Base-by-base conservation (phyloP, 169 alveolate species). In the Amoebophrya sp. region DNA sequence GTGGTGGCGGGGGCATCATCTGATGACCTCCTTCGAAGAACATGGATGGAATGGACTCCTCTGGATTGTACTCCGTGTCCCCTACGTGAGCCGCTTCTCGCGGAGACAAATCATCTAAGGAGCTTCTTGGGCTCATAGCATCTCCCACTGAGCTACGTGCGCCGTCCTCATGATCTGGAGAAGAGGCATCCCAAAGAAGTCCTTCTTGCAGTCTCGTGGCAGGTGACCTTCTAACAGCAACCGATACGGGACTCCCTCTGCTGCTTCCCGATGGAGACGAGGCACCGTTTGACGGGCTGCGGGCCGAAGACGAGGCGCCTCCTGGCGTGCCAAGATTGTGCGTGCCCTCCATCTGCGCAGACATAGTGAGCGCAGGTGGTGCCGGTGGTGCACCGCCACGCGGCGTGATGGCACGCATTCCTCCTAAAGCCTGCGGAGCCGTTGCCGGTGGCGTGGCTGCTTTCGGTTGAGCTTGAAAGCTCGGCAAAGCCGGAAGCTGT, bases 281-380 rank as follows among this genome's bases (percentile, higher is more conserved):
- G n/a, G n/a, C n/a, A n/a, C n/a, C n/a, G n/a, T n/a, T n/a, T n/a
- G n/a, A n/a, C n/a, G n/a, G n/a, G n/a, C n/a, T n/a, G n/a, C n/a
- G n/a, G n/a, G n/a, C n/a, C n/a, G n/a, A n/a, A n/a, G n/a, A n/a
- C n/a, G n/a, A n/a, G n/a, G n/a, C n/a, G n/a, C n/a, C n/a, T n/a
- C n/a, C n/a, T n/a, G n/a, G n/a, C n/a, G n/a, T n/a, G n/a, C n/a
- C n/a, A n/a, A n/a, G n/a, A n/a, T n/a, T n/a, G n/a, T n/a, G n/a
- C n/a, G n/a, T n/a, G n/a, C n/a, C n/a, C n/a, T n/a, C n/a, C n/a
- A n/a, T n/a, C n/a, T n/a, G n/a, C n/a, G n/a, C n/a, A n/a, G n/a
- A n/a, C n/a, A n/a, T n/a, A n/a, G n/a, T n/a, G n/a, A n/a, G n/a
- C 26, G 91, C 76, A 54, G 91, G 91, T 2, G 91, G 91, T 10